Conservation (phyloP, 306 rosid species). For the Glycine latifolia region DNA sequence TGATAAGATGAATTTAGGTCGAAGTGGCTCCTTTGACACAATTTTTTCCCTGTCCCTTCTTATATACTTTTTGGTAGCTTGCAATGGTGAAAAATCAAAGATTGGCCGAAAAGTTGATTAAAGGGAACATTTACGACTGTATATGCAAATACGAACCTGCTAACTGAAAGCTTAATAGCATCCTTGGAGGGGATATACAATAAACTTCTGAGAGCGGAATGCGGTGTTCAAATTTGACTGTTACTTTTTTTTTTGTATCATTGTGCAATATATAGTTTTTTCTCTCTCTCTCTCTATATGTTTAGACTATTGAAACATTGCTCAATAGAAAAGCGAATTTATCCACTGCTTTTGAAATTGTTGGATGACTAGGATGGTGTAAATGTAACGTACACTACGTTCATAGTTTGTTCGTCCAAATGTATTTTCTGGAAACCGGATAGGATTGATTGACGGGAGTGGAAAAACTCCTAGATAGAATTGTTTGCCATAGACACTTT, state of each 20-base stretch:
- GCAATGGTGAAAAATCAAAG: conserved; percentile 99
- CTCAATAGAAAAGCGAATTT: neutral
- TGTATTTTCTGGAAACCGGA: neutral
- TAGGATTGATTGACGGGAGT: neutral
- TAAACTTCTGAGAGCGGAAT: conserved; percentile 18
- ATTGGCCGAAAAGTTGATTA: conserved; percentile 87
- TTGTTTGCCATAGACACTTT: neutral
- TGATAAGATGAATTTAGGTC: neutral
- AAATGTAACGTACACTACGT: neutral
- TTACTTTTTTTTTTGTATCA: neutral
- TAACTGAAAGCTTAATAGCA: conserved; percentile 41
- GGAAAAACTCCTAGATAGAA: too few relatives aligned
- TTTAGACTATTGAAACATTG: neutral
- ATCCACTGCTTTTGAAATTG: neutral
- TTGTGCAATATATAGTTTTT: neutral
- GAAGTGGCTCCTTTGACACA: neutral
- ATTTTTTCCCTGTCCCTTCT: too few relatives aligned
- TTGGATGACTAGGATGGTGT: neutral
- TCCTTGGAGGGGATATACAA: conserved; percentile 29
- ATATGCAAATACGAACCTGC: conserved; percentile 89
- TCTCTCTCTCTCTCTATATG: neutral
- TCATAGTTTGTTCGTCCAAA: conserved; percentile 1
- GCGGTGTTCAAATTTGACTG: neutral
- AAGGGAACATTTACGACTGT: conserved; percentile 87
- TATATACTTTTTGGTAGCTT: conserved; percentile 67